Evolutionary conservation across 2,329 filamentous ascomycete genomes (phyloP).

Genomic region (Raffaelea ambrosiae): DNA sequence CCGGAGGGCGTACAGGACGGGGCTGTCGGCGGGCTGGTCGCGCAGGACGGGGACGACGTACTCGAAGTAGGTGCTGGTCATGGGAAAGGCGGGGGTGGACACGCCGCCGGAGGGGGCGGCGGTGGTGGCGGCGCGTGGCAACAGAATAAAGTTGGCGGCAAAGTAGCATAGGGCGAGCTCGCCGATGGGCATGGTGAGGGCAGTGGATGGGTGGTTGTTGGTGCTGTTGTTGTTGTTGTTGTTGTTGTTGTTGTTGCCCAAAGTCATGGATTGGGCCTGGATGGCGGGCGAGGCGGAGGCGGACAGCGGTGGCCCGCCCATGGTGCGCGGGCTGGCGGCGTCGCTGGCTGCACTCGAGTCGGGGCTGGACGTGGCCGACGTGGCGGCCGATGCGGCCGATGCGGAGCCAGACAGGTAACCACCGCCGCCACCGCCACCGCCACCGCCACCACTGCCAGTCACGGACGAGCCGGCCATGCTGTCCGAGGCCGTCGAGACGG

Average conservation of each 20-base stretch:
- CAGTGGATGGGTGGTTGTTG: conserved; percentile 7
- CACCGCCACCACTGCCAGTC: too few species aligned
- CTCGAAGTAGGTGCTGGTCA: conserved; percentile 46
- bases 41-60: conserved; percentile 48
- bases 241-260: neutral
- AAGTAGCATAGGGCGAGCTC: conserved; percentile 51
- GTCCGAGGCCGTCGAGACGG: neutral
- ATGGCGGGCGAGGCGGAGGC: too few species aligned
- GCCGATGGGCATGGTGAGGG: conserved; percentile 39
- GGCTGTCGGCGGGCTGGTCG: conserved; percentile 2
- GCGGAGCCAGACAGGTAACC: neutral
- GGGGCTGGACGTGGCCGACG: neutral
- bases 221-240: neutral
- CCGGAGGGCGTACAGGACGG: conserved; percentile 45
- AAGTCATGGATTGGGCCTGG: too few species aligned
- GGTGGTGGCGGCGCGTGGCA: conserved; percentile 26
- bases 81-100: too few species aligned
- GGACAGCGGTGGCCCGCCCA: too few species aligned
- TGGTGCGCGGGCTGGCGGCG: neutral
- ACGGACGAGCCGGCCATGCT: neutral
- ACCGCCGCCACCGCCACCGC: neutral
- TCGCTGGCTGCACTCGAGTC: neutral
- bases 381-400: neutral
- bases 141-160: conserved; percentile 50
- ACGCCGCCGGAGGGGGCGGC: neutral